Evolutionary conservation across 345 rosid species (phyloP).

Genomic region (Noccaea bulbosa): DNA sequence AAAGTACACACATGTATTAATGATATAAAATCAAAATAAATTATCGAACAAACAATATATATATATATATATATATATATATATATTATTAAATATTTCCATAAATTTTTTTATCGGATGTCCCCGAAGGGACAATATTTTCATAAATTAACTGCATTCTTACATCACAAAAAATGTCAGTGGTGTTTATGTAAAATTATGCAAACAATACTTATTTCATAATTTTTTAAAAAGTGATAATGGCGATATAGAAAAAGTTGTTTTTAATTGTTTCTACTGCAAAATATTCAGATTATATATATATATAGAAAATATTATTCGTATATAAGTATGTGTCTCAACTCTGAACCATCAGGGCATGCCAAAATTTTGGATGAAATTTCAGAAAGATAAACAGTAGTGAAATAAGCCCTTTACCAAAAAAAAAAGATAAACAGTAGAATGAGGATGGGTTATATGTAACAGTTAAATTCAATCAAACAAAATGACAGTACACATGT

Average conservation of each 20-base stretch:
- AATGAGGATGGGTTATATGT: slow-evolving; percentile 36
- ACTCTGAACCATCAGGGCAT: slow-evolving; percentile 8
- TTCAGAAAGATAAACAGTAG: neutral
- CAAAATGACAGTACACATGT: slow-evolving; percentile 33
- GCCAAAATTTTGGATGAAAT: neutral
- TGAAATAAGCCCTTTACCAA: neutral
- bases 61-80: no score
- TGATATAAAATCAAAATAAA: neutral
- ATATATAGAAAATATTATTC: neutral
- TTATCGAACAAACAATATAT: neutral
- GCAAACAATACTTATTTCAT: neutral
- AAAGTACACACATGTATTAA: neutral
- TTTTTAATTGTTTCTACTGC: neutral
- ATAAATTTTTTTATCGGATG: no score
- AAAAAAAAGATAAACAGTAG: slow-evolving; percentile 9
- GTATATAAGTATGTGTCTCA: slow-evolving; percentile 23
- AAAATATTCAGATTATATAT: neutral
- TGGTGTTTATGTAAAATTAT: neutral
- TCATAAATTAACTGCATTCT: neutral
- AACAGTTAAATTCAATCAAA: slow-evolving; percentile 50
- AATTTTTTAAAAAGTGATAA: neutral
- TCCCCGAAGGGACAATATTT: no score
- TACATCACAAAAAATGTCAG: neutral
- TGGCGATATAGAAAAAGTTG: neutral
- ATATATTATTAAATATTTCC: no score